phyloP scores from a whole-genome alignment of 2,329 filamentous ascomycete genomes.

The Beauveria sp. region DNA sequence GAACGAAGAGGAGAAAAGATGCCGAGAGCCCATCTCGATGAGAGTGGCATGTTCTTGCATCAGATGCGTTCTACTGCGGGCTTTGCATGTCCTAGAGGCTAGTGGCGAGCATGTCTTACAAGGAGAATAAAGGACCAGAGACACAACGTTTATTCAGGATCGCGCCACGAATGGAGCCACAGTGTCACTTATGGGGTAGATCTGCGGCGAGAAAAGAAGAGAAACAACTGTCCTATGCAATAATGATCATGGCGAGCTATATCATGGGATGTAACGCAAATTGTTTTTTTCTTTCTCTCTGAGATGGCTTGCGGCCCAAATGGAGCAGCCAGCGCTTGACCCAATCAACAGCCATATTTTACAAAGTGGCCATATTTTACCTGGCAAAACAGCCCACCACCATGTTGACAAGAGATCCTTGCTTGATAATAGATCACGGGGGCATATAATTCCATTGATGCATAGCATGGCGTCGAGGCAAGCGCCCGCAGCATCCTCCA shows the following conservation, averaged over 20 bases:
- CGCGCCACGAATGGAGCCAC: neutral
- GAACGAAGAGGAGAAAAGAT: neutral
- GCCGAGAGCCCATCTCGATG: neutral
- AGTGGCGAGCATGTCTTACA: neutral
- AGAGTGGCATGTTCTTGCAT: neutral
- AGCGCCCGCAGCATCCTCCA: neutral
- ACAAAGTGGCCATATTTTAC: constrained; percentile 2
- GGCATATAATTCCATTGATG: neutral
- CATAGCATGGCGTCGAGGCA: neutral
- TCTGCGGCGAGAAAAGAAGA: neutral
- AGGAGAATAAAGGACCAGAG: neutral
- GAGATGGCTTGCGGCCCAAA: neutral
- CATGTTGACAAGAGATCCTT: neutral
- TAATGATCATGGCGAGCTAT: neutral
- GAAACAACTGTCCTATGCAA: neutral
- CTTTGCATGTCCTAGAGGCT: neutral
- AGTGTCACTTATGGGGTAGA: neutral
- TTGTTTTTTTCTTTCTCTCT: neutral
- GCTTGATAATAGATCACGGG: neutral
- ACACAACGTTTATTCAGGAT: neutral
- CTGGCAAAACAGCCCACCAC: constrained; percentile 2
- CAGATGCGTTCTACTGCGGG: neutral
- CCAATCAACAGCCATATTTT: neutral
- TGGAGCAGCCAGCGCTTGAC: neutral
- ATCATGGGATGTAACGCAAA: neutral